A percentile compares a stretch with the other conserved stretches of the same genome.
Conservation (phyloP, 1,284 basidiomycete genomes). For the Pseudozyma thailandica region DNA sequence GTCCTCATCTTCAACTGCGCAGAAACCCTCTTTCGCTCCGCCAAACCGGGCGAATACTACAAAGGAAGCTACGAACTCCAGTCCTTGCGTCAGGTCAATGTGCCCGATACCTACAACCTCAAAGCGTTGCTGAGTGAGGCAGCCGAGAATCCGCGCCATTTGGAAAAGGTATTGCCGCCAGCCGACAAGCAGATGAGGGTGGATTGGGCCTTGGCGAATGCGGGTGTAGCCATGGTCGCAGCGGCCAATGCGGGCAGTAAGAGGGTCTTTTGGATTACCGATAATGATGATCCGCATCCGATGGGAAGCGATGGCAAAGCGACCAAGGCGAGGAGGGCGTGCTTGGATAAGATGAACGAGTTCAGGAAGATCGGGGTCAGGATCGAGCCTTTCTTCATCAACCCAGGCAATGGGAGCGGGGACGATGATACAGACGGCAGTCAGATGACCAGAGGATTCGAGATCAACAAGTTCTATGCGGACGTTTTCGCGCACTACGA, state of each 20-base stretch:
- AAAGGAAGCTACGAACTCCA: constrained; percentile 80
- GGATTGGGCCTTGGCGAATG: constrained; percentile 75
- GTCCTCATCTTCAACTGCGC: constrained; percentile 93
- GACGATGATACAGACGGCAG: constrained; percentile 15
- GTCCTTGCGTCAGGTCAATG: constrained; percentile 79
- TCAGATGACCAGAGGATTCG: constrained; percentile 72
- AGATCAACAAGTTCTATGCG: constrained; percentile 76
- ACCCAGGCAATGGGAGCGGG: constrained; percentile 73
- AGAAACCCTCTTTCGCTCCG: constrained; percentile 49
- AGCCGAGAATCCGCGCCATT: constrained; percentile 61
- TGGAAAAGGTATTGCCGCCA: constrained; percentile 59
- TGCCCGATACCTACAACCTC: constrained; percentile 71
- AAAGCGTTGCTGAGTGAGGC: constrained; percentile 72
- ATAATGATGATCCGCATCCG: constrained; percentile 78
- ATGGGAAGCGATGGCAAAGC: constrained; percentile 69
- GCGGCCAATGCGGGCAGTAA: constrained; percentile 86
- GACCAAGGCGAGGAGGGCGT: constrained; percentile 38
- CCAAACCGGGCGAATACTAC: constrained; percentile 71
- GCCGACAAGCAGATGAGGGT: constrained; percentile 71
- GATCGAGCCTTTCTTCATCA: constrained; percentile 92
- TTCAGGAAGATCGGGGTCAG: constrained; percentile 81
- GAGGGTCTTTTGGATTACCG: constrained; percentile 90
- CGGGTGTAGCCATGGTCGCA: constrained; percentile 69
- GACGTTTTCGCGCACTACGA: constrained; percentile 64
- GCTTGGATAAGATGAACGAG: constrained; percentile 71